phyloP scores from a whole-genome alignment of 805 yeast species.

The Torulaspora franciscae region DNA sequence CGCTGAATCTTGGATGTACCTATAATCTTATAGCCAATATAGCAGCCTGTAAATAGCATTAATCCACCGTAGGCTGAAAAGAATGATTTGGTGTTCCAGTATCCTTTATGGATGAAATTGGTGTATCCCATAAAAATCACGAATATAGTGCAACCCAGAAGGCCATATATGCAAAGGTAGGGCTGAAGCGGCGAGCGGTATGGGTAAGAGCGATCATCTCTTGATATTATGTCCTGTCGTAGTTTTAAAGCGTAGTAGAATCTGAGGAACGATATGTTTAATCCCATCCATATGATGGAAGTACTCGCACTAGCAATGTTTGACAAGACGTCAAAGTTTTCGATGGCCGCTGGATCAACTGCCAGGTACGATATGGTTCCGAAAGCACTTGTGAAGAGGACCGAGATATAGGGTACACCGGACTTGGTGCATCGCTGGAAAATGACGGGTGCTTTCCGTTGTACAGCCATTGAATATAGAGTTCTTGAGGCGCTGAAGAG shows the following conservation, averaged over 20 bases:
- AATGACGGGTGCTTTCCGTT: conserved; percentile 56
- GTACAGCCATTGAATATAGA: conserved; percentile 49
- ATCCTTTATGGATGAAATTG: conserved; percentile 47
- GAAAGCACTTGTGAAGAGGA: conserved; percentile 55
- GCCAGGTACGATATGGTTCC: conserved; percentile 59
- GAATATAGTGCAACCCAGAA: conserved; percentile 48
- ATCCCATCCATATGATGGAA: conserved; percentile 72
- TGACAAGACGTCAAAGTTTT: conserved; percentile 61
- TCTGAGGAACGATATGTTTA: conserved; percentile 59
- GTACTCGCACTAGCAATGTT: conserved; percentile 71
- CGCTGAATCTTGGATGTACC: conserved; percentile 62
- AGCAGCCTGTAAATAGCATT: conserved; percentile 48
- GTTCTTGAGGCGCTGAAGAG: conserved; percentile 59
- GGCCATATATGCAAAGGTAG: conserved; percentile 57
- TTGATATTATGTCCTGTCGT: conserved; percentile 59
- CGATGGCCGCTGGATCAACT: conserved; percentile 51
- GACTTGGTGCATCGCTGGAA: conserved; percentile 54
- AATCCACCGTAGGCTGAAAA: conserved; percentile 62
- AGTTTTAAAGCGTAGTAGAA: conserved; percentile 57
- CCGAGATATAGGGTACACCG: conserved; percentile 74
- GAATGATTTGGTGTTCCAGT: conserved; percentile 60
- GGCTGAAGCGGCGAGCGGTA: conserved; percentile 69
- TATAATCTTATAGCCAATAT: conserved; percentile 50
- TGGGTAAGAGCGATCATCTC: conserved; percentile 63
- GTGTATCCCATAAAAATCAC: conserved; percentile 57